phyloP scores from a whole-genome alignment of 257 asterid species.

The Paraleonurus japonicus region DNA sequence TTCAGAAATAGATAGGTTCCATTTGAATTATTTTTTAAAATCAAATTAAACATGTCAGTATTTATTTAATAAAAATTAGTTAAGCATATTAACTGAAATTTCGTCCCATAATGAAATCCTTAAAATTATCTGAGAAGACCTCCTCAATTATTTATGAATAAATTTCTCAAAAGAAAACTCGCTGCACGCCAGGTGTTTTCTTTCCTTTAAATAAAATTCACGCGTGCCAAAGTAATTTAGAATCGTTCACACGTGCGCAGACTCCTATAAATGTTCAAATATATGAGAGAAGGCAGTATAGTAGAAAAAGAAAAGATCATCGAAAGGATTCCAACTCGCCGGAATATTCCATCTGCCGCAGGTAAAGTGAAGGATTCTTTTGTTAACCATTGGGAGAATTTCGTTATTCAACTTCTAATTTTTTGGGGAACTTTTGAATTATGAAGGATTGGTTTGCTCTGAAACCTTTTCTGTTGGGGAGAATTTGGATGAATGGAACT shows the following conservation, averaged over 20 bases:
- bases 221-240: slow-evolving; percentile 26
- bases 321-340: slow-evolving; percentile 15
- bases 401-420: not conserved
- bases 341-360: slow-evolving; percentile 27
- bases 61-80: too few relatives aligned
- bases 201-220: slow-evolving; percentile 7
- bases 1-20: too few relatives aligned
- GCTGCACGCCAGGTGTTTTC: slow-evolving; percentile 22
- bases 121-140: too few relatives aligned
- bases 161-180: not conserved
- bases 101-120: too few relatives aligned
- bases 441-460: slow-evolving; percentile 14
- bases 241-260: slow-evolving; percentile 32
- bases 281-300: not conserved
- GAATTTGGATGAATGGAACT: not conserved
- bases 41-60: too few relatives aligned
- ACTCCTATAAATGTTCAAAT: slow-evolving; percentile 22
- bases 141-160: too few relatives aligned
- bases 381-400: not conserved
- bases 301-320: not conserved
- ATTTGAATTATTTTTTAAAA: too few relatives aligned
- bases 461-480: slow-evolving; percentile 10
- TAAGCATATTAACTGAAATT: too few relatives aligned
- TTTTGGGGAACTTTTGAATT: not conserved
- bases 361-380: slow-evolving; percentile 21